phyloP scores from a whole-genome alignment of 2,329 filamentous ascomycete species.

The Thielaviopsis euricoi region DNA sequence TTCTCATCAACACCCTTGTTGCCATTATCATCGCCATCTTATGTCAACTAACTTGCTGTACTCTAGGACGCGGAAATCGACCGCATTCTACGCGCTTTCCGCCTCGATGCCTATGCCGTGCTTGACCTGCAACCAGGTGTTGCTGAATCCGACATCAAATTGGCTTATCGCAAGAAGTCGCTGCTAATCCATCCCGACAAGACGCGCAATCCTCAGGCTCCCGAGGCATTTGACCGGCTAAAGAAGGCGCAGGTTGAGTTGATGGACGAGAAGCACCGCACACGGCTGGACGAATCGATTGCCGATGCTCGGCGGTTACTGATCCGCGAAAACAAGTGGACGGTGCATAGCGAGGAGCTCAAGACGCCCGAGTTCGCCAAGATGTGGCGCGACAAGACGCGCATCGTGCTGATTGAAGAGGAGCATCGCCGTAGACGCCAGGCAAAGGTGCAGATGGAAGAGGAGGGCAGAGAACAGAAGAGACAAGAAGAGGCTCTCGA shows the following conservation, averaged over 20 bases:
- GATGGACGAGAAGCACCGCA: constrained; percentile 85
- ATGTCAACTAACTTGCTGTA: no score
- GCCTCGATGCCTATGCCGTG: constrained; percentile 67
- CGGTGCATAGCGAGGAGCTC: constrained; percentile 70
- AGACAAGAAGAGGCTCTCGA: constrained; percentile 75
- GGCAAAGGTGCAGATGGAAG: constrained; percentile 86
- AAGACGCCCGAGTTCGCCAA: constrained; percentile 68
- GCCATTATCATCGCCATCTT: neutral
- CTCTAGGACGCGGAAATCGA: constrained; percentile 82
- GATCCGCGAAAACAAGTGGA: constrained; percentile 89
- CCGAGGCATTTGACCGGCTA: constrained; percentile 89
- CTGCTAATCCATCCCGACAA: constrained; percentile 98
- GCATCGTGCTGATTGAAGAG: constrained; percentile 80
- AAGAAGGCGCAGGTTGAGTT: constrained; percentile 88
- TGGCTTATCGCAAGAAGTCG: constrained; percentile 90
- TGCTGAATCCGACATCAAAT: constrained; percentile 89
- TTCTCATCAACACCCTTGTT: no score
- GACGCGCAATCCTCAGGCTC: constrained; percentile 75
- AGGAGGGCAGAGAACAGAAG: constrained; percentile 79
- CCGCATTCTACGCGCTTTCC: constrained; percentile 81
- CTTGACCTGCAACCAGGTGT: constrained; percentile 92
- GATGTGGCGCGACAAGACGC: constrained; percentile 81
- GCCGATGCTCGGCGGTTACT: constrained; percentile 89
- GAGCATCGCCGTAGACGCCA: constrained; percentile 72
- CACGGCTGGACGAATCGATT: constrained; percentile 80